Evolutionary conservation across 106 monocot genomes (phyloP).

Genomic region (Iris macrosiphon): DNA sequence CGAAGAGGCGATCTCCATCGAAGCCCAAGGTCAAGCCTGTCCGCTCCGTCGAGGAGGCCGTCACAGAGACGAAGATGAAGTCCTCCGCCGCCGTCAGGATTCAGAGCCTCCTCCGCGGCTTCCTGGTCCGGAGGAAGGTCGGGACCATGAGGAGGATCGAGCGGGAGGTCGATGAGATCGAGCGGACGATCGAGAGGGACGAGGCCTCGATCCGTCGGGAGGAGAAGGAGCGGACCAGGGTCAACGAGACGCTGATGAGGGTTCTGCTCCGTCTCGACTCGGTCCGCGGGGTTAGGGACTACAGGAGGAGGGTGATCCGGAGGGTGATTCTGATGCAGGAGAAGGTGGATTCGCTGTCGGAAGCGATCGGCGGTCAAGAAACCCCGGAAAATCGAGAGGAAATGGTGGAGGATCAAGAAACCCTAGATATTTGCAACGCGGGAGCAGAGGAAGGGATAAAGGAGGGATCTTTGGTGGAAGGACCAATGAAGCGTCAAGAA

Average conservation of each 20-base stretch:
- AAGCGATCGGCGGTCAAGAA: too few species aligned
- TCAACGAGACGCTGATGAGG: slow-evolving; percentile 52
- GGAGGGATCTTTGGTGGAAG: too few species aligned
- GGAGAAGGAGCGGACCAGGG: slow-evolving; percentile 37
- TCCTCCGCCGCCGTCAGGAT: slow-evolving; percentile 39
- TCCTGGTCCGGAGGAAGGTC: slow-evolving; percentile 51
- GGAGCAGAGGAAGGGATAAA: too few species aligned
- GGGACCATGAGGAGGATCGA: slow-evolving; percentile 21
- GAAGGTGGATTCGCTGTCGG: slow-evolving; percentile 25
- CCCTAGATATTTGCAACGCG: too few species aligned
- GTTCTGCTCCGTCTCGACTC: slow-evolving; percentile 45
- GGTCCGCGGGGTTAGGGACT: slow-evolving; percentile 52
- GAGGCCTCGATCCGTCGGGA: too few species aligned
- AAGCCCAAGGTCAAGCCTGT: slow-evolving; percentile 46
- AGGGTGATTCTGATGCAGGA: slow-evolving; percentile 45
- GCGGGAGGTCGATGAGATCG: slow-evolving; percentile 28
- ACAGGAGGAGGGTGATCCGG: slow-evolving; percentile 35
- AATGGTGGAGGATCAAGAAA: too few species aligned
- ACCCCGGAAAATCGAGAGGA: too few species aligned
- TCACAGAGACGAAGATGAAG: neutral
- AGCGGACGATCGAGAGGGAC: too few species aligned
- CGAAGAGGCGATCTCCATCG: too few species aligned
- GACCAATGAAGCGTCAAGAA: too few species aligned
- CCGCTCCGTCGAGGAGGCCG: slow-evolving; percentile 30
- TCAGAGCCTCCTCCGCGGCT: slow-evolving; percentile 52